A percentile compares a stretch with the other conserved stretches of the same genome.
These are phyloP conservation scores for Trichoderma sp. DNA, from an alignment of 2,329 filamentous ascomycete genomes.

Conservation along the genomic window DNA sequence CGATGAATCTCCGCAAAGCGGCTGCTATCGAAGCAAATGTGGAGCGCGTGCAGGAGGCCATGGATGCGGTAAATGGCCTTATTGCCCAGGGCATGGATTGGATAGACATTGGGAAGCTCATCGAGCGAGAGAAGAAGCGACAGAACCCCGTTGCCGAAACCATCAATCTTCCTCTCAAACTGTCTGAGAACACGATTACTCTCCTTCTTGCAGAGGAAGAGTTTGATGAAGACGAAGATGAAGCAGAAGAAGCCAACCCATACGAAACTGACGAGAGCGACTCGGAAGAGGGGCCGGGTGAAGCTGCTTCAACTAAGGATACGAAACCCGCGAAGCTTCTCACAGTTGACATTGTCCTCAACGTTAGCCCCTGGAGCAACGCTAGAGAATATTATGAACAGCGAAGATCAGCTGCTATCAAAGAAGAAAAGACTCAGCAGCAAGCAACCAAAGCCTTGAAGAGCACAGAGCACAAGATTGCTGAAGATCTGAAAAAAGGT, in stretches of 20 bases:
- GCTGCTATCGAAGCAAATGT: conserved; percentile 88
- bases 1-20: conserved; percentile 84
- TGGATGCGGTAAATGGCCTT: conserved; percentile 89
- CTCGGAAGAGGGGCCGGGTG: conserved; percentile 41
- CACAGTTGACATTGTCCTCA: conserved; percentile 82
- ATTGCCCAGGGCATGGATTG: conserved; percentile 96
- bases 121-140: conserved; percentile 81
- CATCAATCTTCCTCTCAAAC: conserved; percentile 84
- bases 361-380: conserved; percentile 83
- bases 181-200: conserved; percentile 88
- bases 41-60: conserved; percentile 88
- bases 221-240: conserved; percentile 58
- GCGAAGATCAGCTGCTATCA: conserved; percentile 79
- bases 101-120: conserved; percentile 85
- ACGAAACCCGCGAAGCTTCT: conserved; percentile 59
- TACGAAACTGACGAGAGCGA: conserved; percentile 71
- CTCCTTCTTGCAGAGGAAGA: conserved; percentile 74
- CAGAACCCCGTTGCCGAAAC: conserved; percentile 84
- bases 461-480: conserved; percentile 87
- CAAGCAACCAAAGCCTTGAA: conserved; percentile 84
- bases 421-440: conserved; percentile 83
- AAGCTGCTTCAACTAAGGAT: conserved; percentile 42
- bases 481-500: conserved; percentile 80
- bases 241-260: conserved; percentile 54
- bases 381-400: conserved; percentile 91